Base-by-base conservation (phyloP, 164 flowering plant genomes). In the Kingdonia uniflora region DNA sequence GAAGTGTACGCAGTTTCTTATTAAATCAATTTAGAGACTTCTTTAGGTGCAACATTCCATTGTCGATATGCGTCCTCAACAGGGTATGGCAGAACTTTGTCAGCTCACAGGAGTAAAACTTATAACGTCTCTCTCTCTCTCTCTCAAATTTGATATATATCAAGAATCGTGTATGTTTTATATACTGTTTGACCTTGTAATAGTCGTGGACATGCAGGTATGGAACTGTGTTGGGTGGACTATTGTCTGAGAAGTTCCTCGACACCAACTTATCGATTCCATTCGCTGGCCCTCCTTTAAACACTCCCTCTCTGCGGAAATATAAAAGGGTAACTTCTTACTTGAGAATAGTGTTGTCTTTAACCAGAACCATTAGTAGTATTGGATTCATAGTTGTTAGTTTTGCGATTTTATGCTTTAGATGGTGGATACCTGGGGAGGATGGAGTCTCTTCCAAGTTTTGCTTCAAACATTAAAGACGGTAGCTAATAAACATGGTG, bases 401-500 rank as follows among this genome's bases (percentile, higher is more conserved):
- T 24, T 19, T 22, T 12, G 14, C 20, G 22, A 12, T 1, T 6
- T n/a, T 11, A 13, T 42, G 14, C 42, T 22, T 54, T 75, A 92
- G 98, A 88, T 88, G 96, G 85, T 92, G 61, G 99, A 88, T 72
- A 96, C 96, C 1, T 92, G 99, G 96, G 99, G 96, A 62, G 99
- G 95, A 45, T 92, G 99, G 99, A 71, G 77, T 67, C 78, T 74
- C 21, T 92, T 92, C 76, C 99, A 92, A 68, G 65, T 14, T 59
- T 59, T 92, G 74, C 91, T 92, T 62, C 74, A 67, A 67, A 86
- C 95, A 1, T 75, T 92, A 33, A 88, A 84, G 49, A 76, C 51
- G 52, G 72, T 88, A 21, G 81, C 91, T 49, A 56, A 71, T 1
- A 88, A 86, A 66, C 95, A 92, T 58, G 84, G 85, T 25, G 95